Evolutionary conservation across 345 rosid species (phyloP).

Genomic region (Citropsis articulata): DNA sequence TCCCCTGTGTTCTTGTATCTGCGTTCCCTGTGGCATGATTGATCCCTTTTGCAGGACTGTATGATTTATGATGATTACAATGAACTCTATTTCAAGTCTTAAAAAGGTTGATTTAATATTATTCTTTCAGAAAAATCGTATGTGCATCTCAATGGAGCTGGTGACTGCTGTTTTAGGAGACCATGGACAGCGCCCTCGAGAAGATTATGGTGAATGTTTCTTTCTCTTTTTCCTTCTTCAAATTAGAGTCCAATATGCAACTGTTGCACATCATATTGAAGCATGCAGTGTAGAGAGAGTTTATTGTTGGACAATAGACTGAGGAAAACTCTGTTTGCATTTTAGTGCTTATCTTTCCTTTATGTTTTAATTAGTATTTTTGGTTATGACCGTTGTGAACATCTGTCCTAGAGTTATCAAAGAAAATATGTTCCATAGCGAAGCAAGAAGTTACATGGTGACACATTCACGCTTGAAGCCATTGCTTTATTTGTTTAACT

Average conservation of each 20-base stretch:
- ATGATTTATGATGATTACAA: background rate
- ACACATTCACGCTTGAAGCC: background rate
- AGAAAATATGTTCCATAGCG: background rate
- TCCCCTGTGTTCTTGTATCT: background rate
- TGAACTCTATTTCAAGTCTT: conserved; percentile 4
- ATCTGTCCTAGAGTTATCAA: background rate
- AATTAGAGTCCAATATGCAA: background rate
- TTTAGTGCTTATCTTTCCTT: background rate
- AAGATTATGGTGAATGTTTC: conserved; percentile 65
- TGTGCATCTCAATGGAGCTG: conserved; percentile 96
- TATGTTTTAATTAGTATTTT: background rate
- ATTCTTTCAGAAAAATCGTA: conserved; percentile 56
- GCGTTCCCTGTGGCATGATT: background rate
- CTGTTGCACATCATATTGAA: background rate
- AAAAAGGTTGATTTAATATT: background rate
- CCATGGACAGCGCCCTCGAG: conserved; percentile 91
- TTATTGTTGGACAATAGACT: background rate
- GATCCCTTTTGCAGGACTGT: background rate
- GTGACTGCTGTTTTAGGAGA: conserved; percentile 99
- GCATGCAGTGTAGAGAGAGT: background rate
- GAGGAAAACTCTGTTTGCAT: background rate
- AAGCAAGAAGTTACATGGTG: background rate
- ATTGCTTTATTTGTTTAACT: background rate
- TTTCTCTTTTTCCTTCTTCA: conserved; percentile 9
- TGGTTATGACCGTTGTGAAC: background rate